Evolutionary conservation across 176 grass and related monocot species (phyloP).

Genomic region (Ampelocalamus luodianensis): DNA sequence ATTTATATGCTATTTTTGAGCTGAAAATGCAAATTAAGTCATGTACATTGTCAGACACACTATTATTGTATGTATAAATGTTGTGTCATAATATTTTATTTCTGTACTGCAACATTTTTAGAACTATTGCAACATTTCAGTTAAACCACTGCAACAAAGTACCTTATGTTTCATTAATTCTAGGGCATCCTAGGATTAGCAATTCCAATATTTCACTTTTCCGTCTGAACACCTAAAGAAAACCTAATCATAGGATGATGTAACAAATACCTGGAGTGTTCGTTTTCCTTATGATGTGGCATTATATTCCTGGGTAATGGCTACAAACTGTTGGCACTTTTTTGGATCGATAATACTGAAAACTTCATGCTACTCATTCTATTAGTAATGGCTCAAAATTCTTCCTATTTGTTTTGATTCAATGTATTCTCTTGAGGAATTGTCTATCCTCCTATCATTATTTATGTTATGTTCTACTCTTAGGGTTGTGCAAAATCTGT

Average conservation of each 20-base stretch:
- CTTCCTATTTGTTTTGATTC: constrained; percentile 24
- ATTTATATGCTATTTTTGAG: background rate
- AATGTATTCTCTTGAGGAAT: constrained; percentile 11
- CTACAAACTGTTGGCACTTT: constrained; percentile 18
- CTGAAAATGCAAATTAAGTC: background rate
- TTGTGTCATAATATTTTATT: constrained; percentile 25
- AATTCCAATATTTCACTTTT: background rate
- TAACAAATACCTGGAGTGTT: background rate
- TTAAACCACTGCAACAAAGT: constrained; percentile 24
- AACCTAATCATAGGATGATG: constrained; percentile 21
- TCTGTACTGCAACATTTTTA: background rate
- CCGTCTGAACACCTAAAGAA: background rate
- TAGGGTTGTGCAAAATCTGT: background rate
- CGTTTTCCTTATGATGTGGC: background rate
- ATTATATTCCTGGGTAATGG: background rate
- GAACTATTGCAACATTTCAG: constrained; percentile 1
- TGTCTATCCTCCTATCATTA: constrained; percentile 13
- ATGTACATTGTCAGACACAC: background rate
- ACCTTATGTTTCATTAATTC: background rate
- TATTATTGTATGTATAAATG: background rate
- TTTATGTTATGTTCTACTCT: constrained; percentile 30
- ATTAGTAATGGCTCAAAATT: constrained; percentile 15
- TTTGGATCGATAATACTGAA: constrained; percentile 18
- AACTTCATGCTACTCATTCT: constrained; percentile 4
- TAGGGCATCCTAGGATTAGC: background rate